Evolutionary conservation across 169 alveolate species (phyloP), one percentile per base, ranked within the genome.

Genomic region (Babesia sp.): DNA sequence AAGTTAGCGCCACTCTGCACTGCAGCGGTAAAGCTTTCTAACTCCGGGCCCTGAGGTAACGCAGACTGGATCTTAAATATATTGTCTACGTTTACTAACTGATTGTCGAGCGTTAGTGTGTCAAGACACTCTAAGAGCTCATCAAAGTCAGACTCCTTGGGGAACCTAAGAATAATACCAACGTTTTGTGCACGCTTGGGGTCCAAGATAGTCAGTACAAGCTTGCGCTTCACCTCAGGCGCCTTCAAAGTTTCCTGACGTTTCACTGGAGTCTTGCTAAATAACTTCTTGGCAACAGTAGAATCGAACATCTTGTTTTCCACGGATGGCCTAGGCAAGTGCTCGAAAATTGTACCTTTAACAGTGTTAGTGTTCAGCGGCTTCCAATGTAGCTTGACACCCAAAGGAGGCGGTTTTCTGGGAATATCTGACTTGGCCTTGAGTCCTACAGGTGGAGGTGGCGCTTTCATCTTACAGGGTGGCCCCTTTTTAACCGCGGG

Each of bases 181-280:
- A 88, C 71, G 53, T 88, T 88, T 58, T 88, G 93, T 12, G 91
- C 93, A 18, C 93, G 51, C 48, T 70, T 84, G 45, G 87, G 63
- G 45, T 88, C 93, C 22, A 88, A 39, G 9, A 88, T 81, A 20
- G 85, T 81, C 41, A 71, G 48, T 54, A 73, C 44, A 37, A 44
- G 0, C 45, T 60, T 64, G 31, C 64, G 45, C 82, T 87, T 87
- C 50, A 53, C 82, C 37, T 61, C 87, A 6, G 41, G 53, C 22
- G 72, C 80, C 72, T 72, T 59, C 39, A 44, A 50, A 42, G 66
- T 80, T 22, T n/a, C 36, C 18, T 36, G 51, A n/a, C 41, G 66
- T 54, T 69, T 72, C n/a, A 51, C 56, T 42, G 60, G 59, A 50
- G 67, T 34, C 60, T 64, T 78, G 58, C 79, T 58, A 29, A 78